Evolutionary conservation across 352 stramenopile genomes (phyloP).

Genomic region (Poterioochromonas sp.): DNA sequence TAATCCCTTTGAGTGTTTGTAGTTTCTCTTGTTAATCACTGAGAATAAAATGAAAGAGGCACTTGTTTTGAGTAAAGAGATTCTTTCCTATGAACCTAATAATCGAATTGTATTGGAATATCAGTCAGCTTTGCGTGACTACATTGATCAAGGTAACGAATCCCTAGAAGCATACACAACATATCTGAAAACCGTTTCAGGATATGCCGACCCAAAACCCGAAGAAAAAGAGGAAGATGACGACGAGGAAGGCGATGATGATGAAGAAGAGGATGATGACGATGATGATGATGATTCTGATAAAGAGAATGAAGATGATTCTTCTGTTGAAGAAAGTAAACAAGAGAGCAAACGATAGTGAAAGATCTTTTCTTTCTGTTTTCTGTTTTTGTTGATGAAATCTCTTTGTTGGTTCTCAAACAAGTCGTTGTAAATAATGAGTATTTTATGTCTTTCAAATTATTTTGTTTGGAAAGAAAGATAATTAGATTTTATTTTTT

Average conservation of each 20-base stretch:
- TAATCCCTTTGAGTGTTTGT: not conserved
- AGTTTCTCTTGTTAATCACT: constrained; percentile 17
- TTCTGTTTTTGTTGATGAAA: no score
- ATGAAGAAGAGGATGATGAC: not conserved
- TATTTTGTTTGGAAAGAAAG: no score
- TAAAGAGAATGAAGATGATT: not conserved
- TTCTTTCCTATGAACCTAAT: not conserved
- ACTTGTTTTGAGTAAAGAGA: not conserved
- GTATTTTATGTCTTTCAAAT: no score
- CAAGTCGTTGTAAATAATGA: no score
- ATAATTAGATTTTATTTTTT: no score
- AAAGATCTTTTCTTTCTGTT: constrained; percentile 23
- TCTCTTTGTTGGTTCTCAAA: no score
- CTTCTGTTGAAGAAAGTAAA: constrained; percentile 24
- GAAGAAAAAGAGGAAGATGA: constrained; percentile 14
- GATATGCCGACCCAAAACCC: not conserved
- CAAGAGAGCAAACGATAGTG: constrained; percentile 31
- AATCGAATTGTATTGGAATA: constrained; percentile 17
- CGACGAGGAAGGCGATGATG: not conserved
- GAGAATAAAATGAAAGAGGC: constrained; percentile 27
- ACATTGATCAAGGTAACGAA: constrained; percentile 6
- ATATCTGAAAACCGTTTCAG: not conserved
- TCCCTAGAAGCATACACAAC: not conserved
- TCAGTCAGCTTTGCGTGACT: not conserved
- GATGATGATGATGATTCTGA: constrained; percentile 24